Evolutionary conservation across 2,329 filamentous ascomycete species (phyloP), one percentile per base, ranked within the genome.

Genomic region (Emmonsiellopsis sp.): DNA sequence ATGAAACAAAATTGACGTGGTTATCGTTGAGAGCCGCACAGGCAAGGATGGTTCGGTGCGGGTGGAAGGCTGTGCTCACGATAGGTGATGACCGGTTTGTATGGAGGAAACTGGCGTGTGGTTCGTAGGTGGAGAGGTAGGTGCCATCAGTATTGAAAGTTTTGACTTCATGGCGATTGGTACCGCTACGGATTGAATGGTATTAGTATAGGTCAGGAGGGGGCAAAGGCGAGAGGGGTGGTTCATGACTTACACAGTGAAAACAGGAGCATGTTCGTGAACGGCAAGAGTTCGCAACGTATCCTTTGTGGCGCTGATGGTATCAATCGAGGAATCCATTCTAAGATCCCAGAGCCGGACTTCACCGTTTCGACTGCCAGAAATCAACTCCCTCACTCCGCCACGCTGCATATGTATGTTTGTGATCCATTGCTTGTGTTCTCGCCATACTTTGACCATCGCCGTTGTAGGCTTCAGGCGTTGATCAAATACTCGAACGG

Each of bases 381-480:
- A 92, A 51, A 98, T 78, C 42, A 98, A 79, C 70, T 98, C 93
- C 55, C 93, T 81, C 69, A 95, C 84, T 2, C 93, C 93, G 56
- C 93, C 93, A 43, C 93, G 87, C 71, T 98, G 93, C 82, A 98
- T 90, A 67, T 97, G 93, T 11, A 95, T 89, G 60, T 88, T 93
- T 63, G 90, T 91, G 68, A 98, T 85, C 93, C 93, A 98, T 62
- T 94, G 88, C 56, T 86, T 84, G 65, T 97, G 92, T 63, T 96
- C 89, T 66, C 94, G 93, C 92, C 93, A 98, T 61, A 92, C 91
- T 71, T 87, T 88, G 53, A 96, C 86, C 91, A 97, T 96, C 14
- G 87, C 87, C 52, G 93, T 89, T 56, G 89, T 86, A 2, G 90
- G 86, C 57, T 85, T 84, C 57, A 88, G 74, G 10, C 93, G 84